Evolutionary conservation across 2,329 filamentous ascomycete species (phyloP).

Genomic region (Monilinia laxa): DNA sequence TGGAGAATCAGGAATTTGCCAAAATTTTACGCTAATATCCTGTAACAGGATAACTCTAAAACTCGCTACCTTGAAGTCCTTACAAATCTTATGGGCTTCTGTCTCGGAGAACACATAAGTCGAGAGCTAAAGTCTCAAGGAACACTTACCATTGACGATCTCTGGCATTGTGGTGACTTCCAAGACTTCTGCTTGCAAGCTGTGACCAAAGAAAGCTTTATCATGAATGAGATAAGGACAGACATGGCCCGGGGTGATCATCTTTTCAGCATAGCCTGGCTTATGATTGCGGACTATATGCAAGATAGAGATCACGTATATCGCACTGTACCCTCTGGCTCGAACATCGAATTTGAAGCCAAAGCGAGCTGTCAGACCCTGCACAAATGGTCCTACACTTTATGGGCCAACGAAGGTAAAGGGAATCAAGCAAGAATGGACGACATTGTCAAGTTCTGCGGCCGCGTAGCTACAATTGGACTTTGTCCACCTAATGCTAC

Average conservation of each 20-base stretch:
- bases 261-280: slow-evolving; percentile 5
- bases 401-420: not conserved
- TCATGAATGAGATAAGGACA: not conserved
- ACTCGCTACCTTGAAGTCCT: not conserved
- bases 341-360: not conserved
- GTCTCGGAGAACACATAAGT: slow-evolving; percentile 5
- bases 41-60: not conserved
- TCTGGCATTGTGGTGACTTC: not conserved
- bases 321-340: not conserved
- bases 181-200: not conserved
- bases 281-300: slow-evolving; percentile 7
- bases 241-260: not conserved
- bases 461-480: slow-evolving; percentile 1
- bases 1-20: not conserved
- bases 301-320: not conserved
- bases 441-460: slow-evolving; percentile 1
- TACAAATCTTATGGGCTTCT: slow-evolving; percentile 10
- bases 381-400: slow-evolving; percentile 1
- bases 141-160: not conserved
- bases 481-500: slow-evolving; percentile 1
- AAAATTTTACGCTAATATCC: not conserved
- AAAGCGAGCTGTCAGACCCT: not conserved
- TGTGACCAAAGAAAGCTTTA: not conserved
- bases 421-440: not conserved
- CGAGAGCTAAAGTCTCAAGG: not conserved